Evolutionary conservation across 345 rosid species (phyloP), one percentile per base, ranked within the genome.

Genomic region (Rhizophora apiculata): DNA sequence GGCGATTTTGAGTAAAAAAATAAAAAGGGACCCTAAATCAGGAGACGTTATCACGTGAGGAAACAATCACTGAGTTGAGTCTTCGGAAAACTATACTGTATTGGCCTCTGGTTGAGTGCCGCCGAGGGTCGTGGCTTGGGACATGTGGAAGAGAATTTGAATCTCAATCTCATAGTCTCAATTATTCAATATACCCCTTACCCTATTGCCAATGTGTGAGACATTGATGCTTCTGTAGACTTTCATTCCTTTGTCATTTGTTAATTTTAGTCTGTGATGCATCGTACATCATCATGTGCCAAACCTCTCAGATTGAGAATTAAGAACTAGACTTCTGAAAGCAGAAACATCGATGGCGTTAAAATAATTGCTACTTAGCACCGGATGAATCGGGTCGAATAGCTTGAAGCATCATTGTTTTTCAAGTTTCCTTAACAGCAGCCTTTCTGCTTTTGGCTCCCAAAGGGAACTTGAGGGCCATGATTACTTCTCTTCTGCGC

Each of bases 401-500:
- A 60, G 32, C 26, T 22, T 49, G 52, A 31, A 62, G 75, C 78
- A 78, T 72, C 67, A 74, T 77, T 77, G 70, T 64, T 64, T 65
- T 68, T 39, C 60, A 24, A 65, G 72, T 75, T 74, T 72, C 72
- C 75, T 71, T 77, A 74, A 49, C 67, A 74, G 64, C 84, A 71
- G 69, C 71, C 82, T 78, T 76, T 60, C 30, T 3, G 2, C 54
- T 67, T 70, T 55, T 69, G 37, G 59, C 59, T 57, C 65, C 32
- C 54, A 65, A 76, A 65, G 68, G 2, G 8, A 16, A 49, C 60
- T 52, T 6, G 20, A 66, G 30, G 16, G 68, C 60, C 65, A 71
- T 80, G 62, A 80, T 80, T 74, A 69, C 79, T 78, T 74, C 67
- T 67, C 74, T 31, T 73, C 69, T 76, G 82, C 86, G 82, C 82